phyloP scores from a whole-genome alignment of 139 green algal species.

The Chlamydomonas sp. region DNA sequence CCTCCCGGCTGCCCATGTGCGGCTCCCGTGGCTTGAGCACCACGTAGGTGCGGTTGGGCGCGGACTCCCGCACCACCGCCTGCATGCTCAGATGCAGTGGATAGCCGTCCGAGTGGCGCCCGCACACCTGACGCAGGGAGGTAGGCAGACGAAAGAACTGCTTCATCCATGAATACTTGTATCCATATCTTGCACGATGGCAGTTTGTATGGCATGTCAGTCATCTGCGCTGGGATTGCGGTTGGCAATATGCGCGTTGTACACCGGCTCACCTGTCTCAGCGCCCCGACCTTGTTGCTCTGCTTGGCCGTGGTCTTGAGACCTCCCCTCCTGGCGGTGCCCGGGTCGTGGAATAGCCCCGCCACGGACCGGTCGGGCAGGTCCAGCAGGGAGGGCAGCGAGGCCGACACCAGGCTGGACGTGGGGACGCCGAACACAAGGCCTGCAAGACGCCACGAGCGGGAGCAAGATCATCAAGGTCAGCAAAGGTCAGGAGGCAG shows the following conservation, averaged over 20 bases:
- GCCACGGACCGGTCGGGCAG: conserved; percentile 14
- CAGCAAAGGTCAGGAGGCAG: too few species aligned
- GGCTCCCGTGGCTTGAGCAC: conserved; percentile 26
- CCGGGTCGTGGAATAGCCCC: conserved; percentile 37
- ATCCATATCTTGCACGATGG: too few species aligned
- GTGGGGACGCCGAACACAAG: conserved; percentile 30
- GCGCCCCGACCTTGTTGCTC: conserved; percentile 6
- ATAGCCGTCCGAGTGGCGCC: not conserved
- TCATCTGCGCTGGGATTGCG: too few species aligned
- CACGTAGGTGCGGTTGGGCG: conserved; percentile 9
- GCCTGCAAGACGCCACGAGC: not conserved
- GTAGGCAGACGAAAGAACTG: not conserved
- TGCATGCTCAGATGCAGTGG: conserved; percentile 12
- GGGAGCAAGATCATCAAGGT: not conserved
- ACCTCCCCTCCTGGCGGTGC: conserved; percentile 5
- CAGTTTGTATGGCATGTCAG: too few species aligned
- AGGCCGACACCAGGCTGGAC: not conserved
- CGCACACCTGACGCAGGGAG: not conserved
- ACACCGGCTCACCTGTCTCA: conserved; percentile 7
- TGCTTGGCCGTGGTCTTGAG: conserved; percentile 35
- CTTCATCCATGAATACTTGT: too few species aligned
- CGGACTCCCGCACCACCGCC: conserved; percentile 21
- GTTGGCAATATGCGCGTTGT: too few species aligned
- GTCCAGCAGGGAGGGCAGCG: conserved; percentile 5
- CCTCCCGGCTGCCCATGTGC: not conserved